A percentile compares a stretch with the other conserved stretches of the same genome.
These are phyloP conservation scores for Mycena alexandri DNA, from an alignment of 768 basidiomycete genomes.

Conservation along the genomic window DNA sequence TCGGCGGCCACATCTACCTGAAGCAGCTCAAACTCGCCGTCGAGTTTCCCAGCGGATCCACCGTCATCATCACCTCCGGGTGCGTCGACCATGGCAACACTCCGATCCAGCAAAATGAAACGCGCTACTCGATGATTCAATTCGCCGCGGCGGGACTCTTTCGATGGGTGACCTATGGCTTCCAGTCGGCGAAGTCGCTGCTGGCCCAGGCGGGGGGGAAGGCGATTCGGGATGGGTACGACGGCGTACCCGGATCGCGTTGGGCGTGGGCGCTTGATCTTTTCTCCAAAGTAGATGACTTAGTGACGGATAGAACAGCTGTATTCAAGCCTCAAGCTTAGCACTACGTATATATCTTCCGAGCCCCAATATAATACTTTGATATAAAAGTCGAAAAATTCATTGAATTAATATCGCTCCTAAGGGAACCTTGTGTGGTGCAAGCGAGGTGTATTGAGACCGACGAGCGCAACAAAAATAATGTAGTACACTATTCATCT, in stretches of 20 bases:
- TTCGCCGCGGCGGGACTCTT: slow-evolving; percentile 30
- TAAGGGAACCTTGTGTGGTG: too few relatives aligned
- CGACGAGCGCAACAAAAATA: too few relatives aligned
- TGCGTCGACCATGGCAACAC: slow-evolving; percentile 32
- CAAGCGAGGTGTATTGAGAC: too few relatives aligned
- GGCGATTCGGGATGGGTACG: not conserved
- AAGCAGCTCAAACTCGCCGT: slow-evolving; percentile 22
- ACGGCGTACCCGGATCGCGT: not conserved
- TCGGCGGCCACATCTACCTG: slow-evolving; percentile 19
- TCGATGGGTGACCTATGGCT: not conserved
- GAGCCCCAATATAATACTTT: too few relatives aligned
- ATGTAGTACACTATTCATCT: too few relatives aligned
- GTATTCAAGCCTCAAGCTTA: too few relatives aligned
- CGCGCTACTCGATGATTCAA: slow-evolving; percentile 39
- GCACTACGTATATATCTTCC: too few relatives aligned
- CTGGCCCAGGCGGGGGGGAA: not conserved
- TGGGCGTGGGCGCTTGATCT: too few relatives aligned
- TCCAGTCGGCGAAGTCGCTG: not conserved
- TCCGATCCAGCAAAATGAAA: slow-evolving; percentile 27
- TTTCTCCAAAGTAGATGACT: too few relatives aligned
- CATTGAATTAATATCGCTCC: too few relatives aligned
- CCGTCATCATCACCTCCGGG: not conserved
- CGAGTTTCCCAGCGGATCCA: slow-evolving; percentile 33
- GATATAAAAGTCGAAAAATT: too few relatives aligned
- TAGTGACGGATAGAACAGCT: too few relatives aligned